Evolutionary conservation across 1,284 basidiomycete genomes (phyloP).

Genomic region (Lentinula novae-zelandiae): DNA sequence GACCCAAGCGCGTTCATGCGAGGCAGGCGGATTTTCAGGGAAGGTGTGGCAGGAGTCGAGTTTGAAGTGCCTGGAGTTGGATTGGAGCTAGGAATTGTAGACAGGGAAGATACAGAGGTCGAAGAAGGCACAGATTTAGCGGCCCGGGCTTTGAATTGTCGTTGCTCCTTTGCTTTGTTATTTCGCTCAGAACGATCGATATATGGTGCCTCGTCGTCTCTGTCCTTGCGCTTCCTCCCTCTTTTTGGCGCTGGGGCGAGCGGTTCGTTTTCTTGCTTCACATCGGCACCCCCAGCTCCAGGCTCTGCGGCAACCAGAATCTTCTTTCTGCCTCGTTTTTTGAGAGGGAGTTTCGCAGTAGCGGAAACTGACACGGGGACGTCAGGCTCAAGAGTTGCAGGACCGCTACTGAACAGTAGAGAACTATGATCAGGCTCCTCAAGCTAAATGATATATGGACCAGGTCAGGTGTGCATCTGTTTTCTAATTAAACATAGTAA

Average conservation of each 20-base stretch:
- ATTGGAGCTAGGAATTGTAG: conserved; percentile 19
- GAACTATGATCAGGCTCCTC: conserved; percentile 11
- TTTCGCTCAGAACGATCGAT: conserved; percentile 23
- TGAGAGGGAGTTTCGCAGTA: conserved; percentile 5
- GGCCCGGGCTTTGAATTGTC: conserved; percentile 24
- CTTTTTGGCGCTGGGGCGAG: conserved; percentile 27
- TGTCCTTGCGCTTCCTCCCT: conserved; percentile 43
- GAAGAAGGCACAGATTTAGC: conserved; percentile 18
- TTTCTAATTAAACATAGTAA: not conserved
- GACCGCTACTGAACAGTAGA: conserved; percentile 1
- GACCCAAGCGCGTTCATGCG: conserved; percentile 30
- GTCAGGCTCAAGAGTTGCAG: not conserved
- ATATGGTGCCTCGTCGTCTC: conserved; percentile 31
- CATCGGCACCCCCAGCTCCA: conserved; percentile 25
- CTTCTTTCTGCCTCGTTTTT: conserved; percentile 8
- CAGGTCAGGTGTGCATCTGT: not conserved
- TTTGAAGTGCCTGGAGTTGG: conserved; percentile 20
- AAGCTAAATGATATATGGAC: not conserved
- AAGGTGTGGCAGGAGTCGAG: conserved; percentile 29
- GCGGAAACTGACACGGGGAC: not conserved
- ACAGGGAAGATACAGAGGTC: conserved; percentile 24
- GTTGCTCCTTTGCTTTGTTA: conserved; percentile 23
- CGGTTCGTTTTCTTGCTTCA: conserved; percentile 24
- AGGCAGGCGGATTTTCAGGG: conserved; percentile 57
- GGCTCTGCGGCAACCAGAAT: not conserved